These are phyloP conservation scores for Mallotus repandus DNA, from an alignment of 441 rosid species.

Conservation along the genomic window DNA sequence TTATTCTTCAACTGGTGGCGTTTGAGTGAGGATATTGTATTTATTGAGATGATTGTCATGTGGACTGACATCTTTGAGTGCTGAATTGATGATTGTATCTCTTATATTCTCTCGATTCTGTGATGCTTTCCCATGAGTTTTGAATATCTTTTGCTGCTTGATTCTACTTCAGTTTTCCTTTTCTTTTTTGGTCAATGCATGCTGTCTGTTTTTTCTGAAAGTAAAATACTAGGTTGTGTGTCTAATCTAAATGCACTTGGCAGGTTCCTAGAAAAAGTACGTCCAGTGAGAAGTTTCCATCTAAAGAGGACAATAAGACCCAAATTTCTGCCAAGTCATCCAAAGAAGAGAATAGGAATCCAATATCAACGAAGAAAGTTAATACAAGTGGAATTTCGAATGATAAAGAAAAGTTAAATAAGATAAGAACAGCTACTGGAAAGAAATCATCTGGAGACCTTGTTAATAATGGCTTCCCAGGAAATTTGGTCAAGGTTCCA, in stretches of 20 bases:
- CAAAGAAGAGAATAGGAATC: conserved; percentile 56
- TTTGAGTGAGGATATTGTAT: neutral
- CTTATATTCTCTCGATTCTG: conserved; percentile 1
- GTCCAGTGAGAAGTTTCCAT: conserved; percentile 57
- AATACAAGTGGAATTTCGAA: conserved; percentile 44
- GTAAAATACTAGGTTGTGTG: neutral
- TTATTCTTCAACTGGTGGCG: neutral
- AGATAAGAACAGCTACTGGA: conserved; percentile 40
- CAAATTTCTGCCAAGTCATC: conserved; percentile 46
- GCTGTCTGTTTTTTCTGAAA: neutral
- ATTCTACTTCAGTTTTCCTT: conserved; percentile 9
- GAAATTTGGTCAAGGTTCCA: conserved; percentile 71
- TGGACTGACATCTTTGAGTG: conserved; percentile 1
- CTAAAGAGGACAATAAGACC: conserved; percentile 58
- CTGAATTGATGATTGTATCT: conserved; percentile 7
- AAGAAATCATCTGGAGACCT: conserved; percentile 51
- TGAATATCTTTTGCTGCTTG: conserved; percentile 4
- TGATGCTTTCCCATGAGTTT: conserved; percentile 2
- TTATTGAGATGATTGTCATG: neutral
- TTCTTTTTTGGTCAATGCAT: neutral
- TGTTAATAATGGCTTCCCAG: conserved; percentile 52
- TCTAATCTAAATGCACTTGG: conserved; percentile 21
- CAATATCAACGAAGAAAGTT: conserved; percentile 45
- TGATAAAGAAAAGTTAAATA: conserved; percentile 51
- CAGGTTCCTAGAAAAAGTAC: conserved; percentile 80